Evolutionary conservation across 768 basidiomycete species (phyloP).

Genomic region (Lactarius psammicola): DNA sequence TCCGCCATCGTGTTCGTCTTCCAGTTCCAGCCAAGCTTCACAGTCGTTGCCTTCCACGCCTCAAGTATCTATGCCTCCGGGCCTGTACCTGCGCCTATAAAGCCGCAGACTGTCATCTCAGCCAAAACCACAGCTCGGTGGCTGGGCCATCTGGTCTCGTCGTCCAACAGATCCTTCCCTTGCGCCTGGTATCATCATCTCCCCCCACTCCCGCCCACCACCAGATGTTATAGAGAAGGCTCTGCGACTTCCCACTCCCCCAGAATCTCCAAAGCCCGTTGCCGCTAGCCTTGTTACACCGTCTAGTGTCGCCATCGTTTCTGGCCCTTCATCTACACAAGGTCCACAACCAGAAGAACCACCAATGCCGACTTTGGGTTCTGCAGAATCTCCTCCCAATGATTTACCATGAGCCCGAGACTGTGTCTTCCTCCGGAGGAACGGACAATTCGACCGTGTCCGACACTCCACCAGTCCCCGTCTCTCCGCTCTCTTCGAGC

Average conservation of each 20-base stretch:
- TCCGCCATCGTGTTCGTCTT: slow-evolving; percentile 4
- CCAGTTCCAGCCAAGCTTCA: slow-evolving; percentile 14
- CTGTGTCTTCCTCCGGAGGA: slow-evolving; percentile 47
- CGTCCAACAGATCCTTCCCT: slow-evolving; percentile 60
- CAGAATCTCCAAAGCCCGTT: slow-evolving; percentile 31
- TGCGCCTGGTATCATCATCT: slow-evolving; percentile 73
- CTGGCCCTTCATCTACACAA: slow-evolving; percentile 4
- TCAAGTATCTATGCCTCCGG: background rate
- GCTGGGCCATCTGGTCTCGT: slow-evolving; percentile 72
- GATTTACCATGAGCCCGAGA: slow-evolving; percentile 38
- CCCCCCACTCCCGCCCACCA: slow-evolving; percentile 61
- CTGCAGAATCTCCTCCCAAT: slow-evolving; percentile 29
- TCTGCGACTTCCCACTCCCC: slow-evolving; percentile 51
- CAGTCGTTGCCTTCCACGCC: slow-evolving; percentile 10
- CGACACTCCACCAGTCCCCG: slow-evolving; percentile 43
- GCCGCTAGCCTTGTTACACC: slow-evolving; percentile 1
- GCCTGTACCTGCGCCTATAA: background rate
- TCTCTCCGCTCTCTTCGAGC: slow-evolving; percentile 58
- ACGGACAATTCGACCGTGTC: slow-evolving; percentile 54
- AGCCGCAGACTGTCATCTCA: background rate
- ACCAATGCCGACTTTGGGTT: slow-evolving; percentile 11
- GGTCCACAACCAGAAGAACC: slow-evolving; percentile 9
- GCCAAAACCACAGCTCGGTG: slow-evolving; percentile 21
- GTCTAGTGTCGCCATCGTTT: background rate
- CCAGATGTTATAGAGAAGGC: slow-evolving; percentile 55